Conservation (phyloP, 163 green algal genomes). For the Prototheca stagnorum region DNA sequence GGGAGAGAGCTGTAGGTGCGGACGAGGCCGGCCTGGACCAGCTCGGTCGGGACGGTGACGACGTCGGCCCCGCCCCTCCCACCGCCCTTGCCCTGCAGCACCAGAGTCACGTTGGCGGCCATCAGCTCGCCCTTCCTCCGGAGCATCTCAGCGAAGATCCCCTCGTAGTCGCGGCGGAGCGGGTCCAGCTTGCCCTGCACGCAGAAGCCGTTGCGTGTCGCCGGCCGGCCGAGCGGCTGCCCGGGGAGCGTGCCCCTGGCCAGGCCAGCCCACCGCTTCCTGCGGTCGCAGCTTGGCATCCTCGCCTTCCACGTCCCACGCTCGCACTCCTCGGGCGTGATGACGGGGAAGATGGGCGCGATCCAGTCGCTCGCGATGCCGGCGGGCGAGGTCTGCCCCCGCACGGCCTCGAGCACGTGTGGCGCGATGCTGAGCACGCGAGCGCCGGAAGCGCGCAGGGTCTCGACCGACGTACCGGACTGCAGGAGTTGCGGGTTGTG, state of each 20-base stretch:
- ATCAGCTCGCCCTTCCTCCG: background rate
- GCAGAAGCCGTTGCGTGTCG: background rate
- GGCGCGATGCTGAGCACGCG: conserved; percentile 17
- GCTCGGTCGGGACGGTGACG: conserved; percentile 7
- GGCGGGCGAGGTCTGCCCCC: background rate
- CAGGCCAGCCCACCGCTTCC: no score
- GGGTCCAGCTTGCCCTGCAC: conserved; percentile 22
- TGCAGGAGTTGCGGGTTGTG: conserved; percentile 16
- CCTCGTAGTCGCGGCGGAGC: conserved; percentile 7
- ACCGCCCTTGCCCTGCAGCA: conserved; percentile 15
- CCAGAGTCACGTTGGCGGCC: conserved; percentile 10
- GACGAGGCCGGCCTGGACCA: conserved; percentile 13
- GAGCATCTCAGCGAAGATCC: conserved; percentile 12
- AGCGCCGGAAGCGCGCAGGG: background rate
- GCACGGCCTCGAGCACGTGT: conserved; percentile 4
- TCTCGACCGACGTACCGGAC: background rate
- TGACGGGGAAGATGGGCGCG: conserved; percentile 18
- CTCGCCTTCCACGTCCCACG: conserved; percentile 3
- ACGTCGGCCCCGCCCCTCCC: background rate
- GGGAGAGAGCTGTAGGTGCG: conserved; percentile 6
- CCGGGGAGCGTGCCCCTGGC: no score
- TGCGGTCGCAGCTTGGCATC: background rate
- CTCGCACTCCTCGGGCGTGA: conserved; percentile 19
- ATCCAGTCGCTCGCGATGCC: conserved; percentile 7
- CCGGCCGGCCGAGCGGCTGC: no score